phyloP scores from a whole-genome alignment of 2,329 filamentous ascomycete species.

The Cryphonectria naterciae region DNA sequence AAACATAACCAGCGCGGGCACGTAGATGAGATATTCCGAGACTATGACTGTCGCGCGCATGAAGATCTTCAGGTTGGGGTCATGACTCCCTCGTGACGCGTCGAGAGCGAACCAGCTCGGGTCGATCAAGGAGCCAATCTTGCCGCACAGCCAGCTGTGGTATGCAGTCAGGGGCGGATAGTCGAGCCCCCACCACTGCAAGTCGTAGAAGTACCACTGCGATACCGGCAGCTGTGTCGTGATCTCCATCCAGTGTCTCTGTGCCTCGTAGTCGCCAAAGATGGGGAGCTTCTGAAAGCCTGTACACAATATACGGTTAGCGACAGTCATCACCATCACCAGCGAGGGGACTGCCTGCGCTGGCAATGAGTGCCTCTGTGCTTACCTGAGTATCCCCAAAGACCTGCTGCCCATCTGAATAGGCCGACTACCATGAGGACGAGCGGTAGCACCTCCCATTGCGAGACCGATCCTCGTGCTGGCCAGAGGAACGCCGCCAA shows the following conservation, averaged over 20 bases:
- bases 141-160: constrained; percentile 94
- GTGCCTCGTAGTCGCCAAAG: constrained; percentile 96
- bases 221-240: constrained; percentile 87
- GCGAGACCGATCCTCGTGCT: constrained; percentile 77
- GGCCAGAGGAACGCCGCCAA: constrained; percentile 95
- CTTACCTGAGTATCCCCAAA: constrained; percentile 94
- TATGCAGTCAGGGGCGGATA: constrained; percentile 98
- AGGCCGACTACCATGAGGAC: constrained; percentile 89
- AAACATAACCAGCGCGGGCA: constrained; percentile 85
- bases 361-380: not conserved
- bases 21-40: constrained; percentile 87
- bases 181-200: constrained; percentile 97
- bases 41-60: constrained; percentile 92
- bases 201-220: constrained; percentile 97
- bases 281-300: constrained; percentile 83
- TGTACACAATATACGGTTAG: constrained; percentile 39
- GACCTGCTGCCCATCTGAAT: constrained; percentile 87
- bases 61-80: constrained; percentile 82
- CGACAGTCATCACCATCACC: not conserved
- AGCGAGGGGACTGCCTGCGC: not conserved
- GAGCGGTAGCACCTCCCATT: constrained; percentile 90
- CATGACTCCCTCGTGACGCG: constrained; percentile 79
- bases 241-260: constrained; percentile 98
- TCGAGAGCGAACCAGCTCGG: constrained; percentile 87
- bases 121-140: constrained; percentile 78